Evolutionary conservation across 2,329 filamentous ascomycete species (phyloP).

Genomic region (Aureobasidium uvarum): DNA sequence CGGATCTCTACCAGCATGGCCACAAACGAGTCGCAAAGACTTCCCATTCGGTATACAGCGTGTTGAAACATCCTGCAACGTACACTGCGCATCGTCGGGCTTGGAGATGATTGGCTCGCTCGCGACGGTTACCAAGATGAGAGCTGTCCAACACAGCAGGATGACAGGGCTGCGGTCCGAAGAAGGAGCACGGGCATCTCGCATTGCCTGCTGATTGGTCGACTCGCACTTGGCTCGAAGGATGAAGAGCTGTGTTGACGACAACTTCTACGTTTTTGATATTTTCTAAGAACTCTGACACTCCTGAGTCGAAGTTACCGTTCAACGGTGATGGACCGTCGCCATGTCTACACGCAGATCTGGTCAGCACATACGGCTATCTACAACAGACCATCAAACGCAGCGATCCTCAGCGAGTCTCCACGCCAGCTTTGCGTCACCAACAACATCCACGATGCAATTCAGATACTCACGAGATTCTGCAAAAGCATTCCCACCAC

Average conservation of each 20-base stretch:
- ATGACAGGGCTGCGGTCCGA: neutral
- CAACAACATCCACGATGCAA: no score
- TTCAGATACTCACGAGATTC: no score
- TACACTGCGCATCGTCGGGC: neutral
- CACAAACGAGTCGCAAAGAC: neutral
- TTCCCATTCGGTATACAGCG: slow-evolving; percentile 1
- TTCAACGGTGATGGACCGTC: no score
- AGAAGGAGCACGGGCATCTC: neutral
- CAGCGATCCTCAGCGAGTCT: no score
- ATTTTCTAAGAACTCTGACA: no score
- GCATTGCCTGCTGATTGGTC: slow-evolving; percentile 7
- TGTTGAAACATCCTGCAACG: neutral
- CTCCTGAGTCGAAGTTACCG: no score
- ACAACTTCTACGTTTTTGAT: neutral
- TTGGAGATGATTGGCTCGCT: neutral
- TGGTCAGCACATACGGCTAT: no score
- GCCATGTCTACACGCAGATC: no score
- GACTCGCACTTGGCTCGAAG: neutral
- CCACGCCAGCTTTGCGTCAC: no score
- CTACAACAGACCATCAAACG: no score
- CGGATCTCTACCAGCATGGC: neutral
- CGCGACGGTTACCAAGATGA: neutral
- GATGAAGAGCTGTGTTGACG: neutral
- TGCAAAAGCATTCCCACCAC: no score
- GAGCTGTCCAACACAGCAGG: neutral